Evolutionary conservation across 2,329 filamentous ascomycete genomes (phyloP), one percentile per base, ranked within the genome.

Genomic region (Blastomyces emzantsi): DNA sequence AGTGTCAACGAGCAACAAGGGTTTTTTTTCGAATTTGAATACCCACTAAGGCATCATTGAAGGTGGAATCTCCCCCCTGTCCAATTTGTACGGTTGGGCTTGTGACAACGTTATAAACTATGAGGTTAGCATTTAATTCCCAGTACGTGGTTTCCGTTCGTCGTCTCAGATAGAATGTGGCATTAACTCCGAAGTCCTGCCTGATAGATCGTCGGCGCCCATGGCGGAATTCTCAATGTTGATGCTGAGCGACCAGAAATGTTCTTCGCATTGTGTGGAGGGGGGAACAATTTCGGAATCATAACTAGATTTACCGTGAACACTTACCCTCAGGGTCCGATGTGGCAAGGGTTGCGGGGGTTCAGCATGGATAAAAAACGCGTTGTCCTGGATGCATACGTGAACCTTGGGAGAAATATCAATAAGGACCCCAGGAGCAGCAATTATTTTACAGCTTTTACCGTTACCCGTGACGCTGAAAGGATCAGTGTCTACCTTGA

Each of bases 211-310:
- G 77, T 80, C 1, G 70, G 78, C 15, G 77, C 78, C 0, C 70
- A 76, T 62, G 78, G 78, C 0, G 66, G 68, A 7, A 69, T 78
- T 51, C 69, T 76, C 22, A 72, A 69, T 3, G 74, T 78, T 1
- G 71, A 75, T 19, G 68, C 69, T 0, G 73, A 82, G 66, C 77
- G 84, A 54, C 30, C 70, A 0, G 80, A 82, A 49, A 72, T 82
- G 2, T 82, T 81, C 70, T 82, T 78, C 79, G 78, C 75, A n/a
- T 63, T 81, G 36, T 71, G 74, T 8, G 79, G 79, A n/a, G 79
- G 78, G 1, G 78, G 78, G 0, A 76, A 78, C 64, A 79, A 77
- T 60, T 80, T 66, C 39, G 67, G 66, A 28, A 69, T 77, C 54
- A 73, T 78, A 60, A 76, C 79, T 28, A 71, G 69, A 19, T 77